Conservation (phyloP, 2,329 filamentous ascomycete genomes). For the Paracoccidioides lutzii region DNA sequence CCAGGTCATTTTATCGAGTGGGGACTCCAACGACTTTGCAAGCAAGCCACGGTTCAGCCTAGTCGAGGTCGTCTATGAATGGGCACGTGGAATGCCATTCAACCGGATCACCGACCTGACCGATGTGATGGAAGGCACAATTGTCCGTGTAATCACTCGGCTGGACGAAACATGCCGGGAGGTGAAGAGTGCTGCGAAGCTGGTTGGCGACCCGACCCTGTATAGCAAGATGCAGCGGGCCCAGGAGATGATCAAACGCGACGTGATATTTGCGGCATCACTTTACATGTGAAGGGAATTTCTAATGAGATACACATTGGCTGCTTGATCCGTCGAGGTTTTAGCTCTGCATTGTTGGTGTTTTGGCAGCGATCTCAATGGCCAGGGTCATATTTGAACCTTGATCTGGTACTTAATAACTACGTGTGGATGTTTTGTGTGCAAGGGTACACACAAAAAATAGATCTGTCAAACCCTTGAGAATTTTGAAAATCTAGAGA, state of each 20-base stretch:
- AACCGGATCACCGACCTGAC: constrained; percentile 94
- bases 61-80: constrained; percentile 96
- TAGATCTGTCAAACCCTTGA: neutral
- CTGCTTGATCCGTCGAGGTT: neutral
- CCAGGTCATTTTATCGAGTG: constrained; percentile 80
- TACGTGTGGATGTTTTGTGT: neutral
- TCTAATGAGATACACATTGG: neutral
- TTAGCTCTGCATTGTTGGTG: neutral
- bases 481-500: neutral
- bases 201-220: constrained; percentile 85
- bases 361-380: neutral
- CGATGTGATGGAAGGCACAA: constrained; percentile 92
- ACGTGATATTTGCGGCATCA: constrained; percentile 81
- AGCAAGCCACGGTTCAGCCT: constrained; percentile 79
- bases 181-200: constrained; percentile 90
- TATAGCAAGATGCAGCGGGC: constrained; percentile 96
- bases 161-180: constrained; percentile 94
- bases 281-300: constrained; percentile 59
- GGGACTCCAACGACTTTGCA: constrained; percentile 87
- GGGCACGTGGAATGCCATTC: constrained; percentile 96
- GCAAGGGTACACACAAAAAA: neutral
- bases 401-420: neutral
- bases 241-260: constrained; percentile 94
- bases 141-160: constrained; percentile 85
- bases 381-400: neutral